These are phyloP conservation scores for Coemansia guatemalensis DNA, from an alignment of 192 early-diverging fungal genomes.

Conservation along the genomic window DNA sequence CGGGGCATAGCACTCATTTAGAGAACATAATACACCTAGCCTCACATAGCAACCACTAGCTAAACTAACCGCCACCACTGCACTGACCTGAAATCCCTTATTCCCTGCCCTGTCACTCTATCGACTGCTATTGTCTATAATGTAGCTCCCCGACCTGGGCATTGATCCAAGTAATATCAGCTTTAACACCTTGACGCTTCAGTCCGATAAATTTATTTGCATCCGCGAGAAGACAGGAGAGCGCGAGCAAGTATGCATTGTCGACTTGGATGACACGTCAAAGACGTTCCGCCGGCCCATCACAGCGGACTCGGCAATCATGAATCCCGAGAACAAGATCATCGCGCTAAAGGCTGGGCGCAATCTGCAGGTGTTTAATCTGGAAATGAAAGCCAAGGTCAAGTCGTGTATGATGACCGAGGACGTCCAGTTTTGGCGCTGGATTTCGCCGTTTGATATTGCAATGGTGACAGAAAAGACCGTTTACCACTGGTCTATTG, in stretches of 20 bases:
- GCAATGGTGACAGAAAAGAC: constrained; percentile 85
- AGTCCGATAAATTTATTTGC: constrained; percentile 98
- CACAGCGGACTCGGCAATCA: constrained; percentile 96
- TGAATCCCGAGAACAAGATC: constrained; percentile 92
- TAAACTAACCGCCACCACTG: not conserved
- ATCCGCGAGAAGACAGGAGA: constrained; percentile 88
- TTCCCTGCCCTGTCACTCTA: not conserved
- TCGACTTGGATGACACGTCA: constrained; percentile 85
- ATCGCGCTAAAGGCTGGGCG: constrained; percentile 94
- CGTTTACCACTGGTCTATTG: constrained; percentile 98
- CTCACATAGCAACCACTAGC: not conserved
- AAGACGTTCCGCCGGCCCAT: constrained; percentile 88
- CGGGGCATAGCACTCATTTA: not conserved
- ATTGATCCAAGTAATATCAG: constrained; percentile 91
- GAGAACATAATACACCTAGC: not conserved
- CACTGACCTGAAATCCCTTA: not conserved
- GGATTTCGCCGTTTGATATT: constrained; percentile 83
- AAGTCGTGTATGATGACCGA: constrained; percentile 92
- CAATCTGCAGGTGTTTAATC: constrained; percentile 96
- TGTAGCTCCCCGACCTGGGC: constrained; percentile 84
- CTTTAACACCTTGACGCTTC: constrained; percentile 97
- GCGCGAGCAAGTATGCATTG: constrained; percentile 89
- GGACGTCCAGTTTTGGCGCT: constrained; percentile 92
- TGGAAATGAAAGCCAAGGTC: constrained; percentile 94
- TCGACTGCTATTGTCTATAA: not conserved